Base-by-base conservation (phyloP, 306 rosid species). In the Prunus armeniaca region DNA sequence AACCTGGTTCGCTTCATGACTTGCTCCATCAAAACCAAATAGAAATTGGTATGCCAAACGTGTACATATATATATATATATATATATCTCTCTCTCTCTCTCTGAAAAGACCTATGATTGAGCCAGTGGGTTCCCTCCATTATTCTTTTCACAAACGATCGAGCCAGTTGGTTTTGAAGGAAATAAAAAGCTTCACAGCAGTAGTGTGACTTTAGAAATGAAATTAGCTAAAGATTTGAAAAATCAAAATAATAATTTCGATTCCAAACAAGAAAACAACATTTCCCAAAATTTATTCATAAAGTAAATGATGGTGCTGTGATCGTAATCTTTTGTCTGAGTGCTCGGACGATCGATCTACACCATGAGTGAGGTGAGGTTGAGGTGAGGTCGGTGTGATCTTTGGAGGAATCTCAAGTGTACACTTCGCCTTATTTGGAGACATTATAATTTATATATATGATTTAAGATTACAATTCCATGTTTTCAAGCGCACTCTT, bases 401-500 rank as follows among this genome's bases (percentile, higher is more conserved):
- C 68, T 64, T 17, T 17, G 46, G 24, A 63, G 13, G 45, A 63
- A 63, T 63, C 45, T 63, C 19, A 63, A 17, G 46, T 30, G 45
- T 54, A n/a, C 25, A 54, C 60, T 51, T 51, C 56, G 7, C 38
- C 38, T 32, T 32, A 32, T 32, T 32, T 32, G 38, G 38, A 32
- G 38, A 32, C 38, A 32, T 32, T 32, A 32, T 32, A 32, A 32
- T 32, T 32, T 32, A 5, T 32, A 5, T 57, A 27, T 6, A 28
- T 27, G 67, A 62, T 62, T 22, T 20, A 58, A 58, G 2, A 58
- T 19, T 17, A 54, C 38, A 51, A 20, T n/a, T 28, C 50, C 75
- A 71, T 34, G 24, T 22, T 14, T 20, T 18, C 65, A 41, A 72
- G 30, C 54, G 76, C 54, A 72, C 66, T 72, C 38, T 54, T 71